These are phyloP conservation scores for Trypanosoma mega DNA, from an alignment of 208 protist species.

Conservation along the genomic window DNA sequence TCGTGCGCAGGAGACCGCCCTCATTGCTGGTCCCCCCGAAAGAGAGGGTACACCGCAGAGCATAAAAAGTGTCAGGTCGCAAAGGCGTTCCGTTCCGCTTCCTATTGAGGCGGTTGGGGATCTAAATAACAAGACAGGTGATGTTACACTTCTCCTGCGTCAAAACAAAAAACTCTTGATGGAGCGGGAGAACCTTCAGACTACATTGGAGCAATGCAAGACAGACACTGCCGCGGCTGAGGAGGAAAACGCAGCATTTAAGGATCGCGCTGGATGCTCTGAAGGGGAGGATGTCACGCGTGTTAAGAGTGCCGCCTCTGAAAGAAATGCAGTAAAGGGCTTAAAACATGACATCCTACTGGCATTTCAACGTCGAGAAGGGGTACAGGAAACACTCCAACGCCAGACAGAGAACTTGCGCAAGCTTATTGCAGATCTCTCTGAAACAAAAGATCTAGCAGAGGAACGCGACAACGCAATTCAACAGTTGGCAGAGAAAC, in stretches of 20 bases:
- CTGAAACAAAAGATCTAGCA: constrained; percentile 47
- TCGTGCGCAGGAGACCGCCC: constrained; percentile 25
- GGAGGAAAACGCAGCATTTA: constrained; percentile 15
- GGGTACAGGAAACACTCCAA: background rate
- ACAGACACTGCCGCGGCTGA: constrained; percentile 1
- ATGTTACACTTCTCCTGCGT: constrained; percentile 31
- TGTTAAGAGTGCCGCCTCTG: background rate
- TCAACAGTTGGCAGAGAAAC: constrained; percentile 55
- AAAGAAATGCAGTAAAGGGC: background rate
- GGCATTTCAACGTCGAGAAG: constrained; percentile 8
- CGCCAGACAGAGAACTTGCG: constrained; percentile 1
- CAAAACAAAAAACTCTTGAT: constrained; percentile 29
- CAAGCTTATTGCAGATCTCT: constrained; percentile 28
- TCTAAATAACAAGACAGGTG: constrained; percentile 46
- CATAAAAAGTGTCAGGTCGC: background rate
- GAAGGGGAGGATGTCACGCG: background rate
- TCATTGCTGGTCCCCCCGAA: constrained; percentile 19
- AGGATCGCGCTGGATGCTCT: constrained; percentile 1
- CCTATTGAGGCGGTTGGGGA: constrained; percentile 62
- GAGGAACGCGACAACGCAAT: constrained; percentile 49
- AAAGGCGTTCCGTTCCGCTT: constrained; percentile 23
- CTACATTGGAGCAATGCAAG: background rate
- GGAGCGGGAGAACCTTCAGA: constrained; percentile 37
- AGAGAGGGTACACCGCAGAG: background rate
- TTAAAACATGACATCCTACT: constrained; percentile 13